These are phyloP conservation scores for Cladosporium oxysporum DNA, from an alignment of 2,329 filamentous ascomycete species.

Conservation along the genomic window DNA sequence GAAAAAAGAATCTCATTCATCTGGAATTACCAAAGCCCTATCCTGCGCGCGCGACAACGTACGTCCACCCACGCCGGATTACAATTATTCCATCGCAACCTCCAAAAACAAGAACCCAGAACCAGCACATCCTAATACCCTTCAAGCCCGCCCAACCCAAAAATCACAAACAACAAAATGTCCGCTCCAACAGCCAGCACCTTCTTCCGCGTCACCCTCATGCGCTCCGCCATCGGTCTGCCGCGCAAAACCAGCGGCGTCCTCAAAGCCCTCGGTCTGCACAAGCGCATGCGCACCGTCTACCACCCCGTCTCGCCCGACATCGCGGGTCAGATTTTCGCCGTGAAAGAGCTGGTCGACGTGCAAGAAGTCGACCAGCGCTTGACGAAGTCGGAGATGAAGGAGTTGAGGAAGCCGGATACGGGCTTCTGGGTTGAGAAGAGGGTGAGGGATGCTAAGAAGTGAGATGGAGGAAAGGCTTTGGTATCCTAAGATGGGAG, in stretches of 20 bases:
- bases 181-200: conserved; percentile 55
- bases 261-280: conserved; percentile 80
- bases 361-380: conserved; percentile 73
- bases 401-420: conserved; percentile 71
- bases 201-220: conserved; percentile 88
- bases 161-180: background rate
- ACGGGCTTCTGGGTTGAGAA: conserved; percentile 79
- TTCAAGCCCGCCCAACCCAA: background rate
- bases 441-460: conserved; percentile 29
- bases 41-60: background rate
- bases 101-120: background rate
- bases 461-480: background rate
- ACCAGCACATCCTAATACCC: background rate
- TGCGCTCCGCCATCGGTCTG: conserved; percentile 86
- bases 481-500: background rate
- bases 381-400: conserved; percentile 68
- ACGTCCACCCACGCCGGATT: background rate
- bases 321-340: conserved; percentile 87
- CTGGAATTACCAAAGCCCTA: background rate
- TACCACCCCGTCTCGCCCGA: conserved; percentile 82
- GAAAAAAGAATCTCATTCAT: background rate
- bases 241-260: conserved; percentile 75
- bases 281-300: conserved; percentile 80
- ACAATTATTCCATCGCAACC: background rate
- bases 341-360: conserved; percentile 86